phyloP scores from a whole-genome alignment of 2,329 filamentous ascomycete genomes.

The Zalaria sp. region DNA sequence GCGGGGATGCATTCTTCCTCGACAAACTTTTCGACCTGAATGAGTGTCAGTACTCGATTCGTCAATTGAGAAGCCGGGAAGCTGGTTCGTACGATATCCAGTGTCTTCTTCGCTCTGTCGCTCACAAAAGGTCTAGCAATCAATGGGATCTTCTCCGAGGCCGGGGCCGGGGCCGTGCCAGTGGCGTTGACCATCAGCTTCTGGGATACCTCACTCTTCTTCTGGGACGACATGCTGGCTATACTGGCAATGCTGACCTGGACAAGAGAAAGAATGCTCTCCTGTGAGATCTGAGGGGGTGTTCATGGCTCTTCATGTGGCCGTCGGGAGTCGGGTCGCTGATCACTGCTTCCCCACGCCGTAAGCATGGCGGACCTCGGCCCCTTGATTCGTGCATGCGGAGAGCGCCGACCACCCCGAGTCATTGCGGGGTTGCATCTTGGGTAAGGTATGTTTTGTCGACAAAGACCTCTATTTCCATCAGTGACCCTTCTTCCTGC shows the following conservation, averaged over 20 bases:
- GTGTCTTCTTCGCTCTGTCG: constrained; percentile 67
- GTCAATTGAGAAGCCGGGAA: not conserved
- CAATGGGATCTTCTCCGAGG: constrained; percentile 42
- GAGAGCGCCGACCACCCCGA: no score
- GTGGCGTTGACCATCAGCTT: constrained; percentile 14
- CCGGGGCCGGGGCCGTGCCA: constrained; percentile 21
- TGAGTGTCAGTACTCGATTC: constrained; percentile 3
- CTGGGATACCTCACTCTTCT: constrained; percentile 18
- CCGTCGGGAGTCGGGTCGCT: no score
- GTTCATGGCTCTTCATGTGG: no score
- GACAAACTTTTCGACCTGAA: constrained; percentile 79
- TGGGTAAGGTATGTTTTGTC: no score
- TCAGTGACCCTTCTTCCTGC: no score
- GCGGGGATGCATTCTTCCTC: constrained; percentile 74
- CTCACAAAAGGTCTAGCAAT: constrained; percentile 56
- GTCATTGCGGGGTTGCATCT: no score
- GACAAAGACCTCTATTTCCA: no score
- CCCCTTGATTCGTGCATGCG: no score
- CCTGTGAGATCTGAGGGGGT: no score
- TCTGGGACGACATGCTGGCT: constrained; percentile 10
- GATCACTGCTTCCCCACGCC: no score
- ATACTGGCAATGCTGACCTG: not conserved
- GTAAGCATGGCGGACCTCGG: no score
- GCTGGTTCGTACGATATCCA: constrained; percentile 49
- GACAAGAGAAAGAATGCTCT: no score